Evolutionary conservation across 257 asterid species (phyloP).

Genomic region (Solanum chilense): DNA sequence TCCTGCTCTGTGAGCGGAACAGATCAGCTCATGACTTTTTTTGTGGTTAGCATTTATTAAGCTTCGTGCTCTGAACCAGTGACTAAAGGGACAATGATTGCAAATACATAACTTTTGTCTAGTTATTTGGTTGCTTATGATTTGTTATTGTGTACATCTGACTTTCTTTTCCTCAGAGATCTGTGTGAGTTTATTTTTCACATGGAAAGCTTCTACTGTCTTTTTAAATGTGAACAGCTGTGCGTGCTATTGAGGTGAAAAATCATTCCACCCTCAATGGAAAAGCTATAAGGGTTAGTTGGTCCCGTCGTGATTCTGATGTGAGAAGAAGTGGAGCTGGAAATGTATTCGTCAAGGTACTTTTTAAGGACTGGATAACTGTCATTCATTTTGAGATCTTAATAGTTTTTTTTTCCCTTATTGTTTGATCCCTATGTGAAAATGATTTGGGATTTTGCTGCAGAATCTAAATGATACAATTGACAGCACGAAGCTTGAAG

Average conservation of each 20-base stretch:
- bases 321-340: conserved; percentile 37
- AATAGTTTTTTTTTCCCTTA: not conserved
- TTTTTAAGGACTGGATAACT: not conserved
- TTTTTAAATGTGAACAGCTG: conserved; percentile 4
- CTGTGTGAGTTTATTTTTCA: not conserved
- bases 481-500: conserved; percentile 26
- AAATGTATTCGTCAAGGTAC: conserved; percentile 60
- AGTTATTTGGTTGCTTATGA: not conserved
- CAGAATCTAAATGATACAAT: conserved; percentile 28
- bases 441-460: not conserved
- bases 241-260: conserved; percentile 21
- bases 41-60: not conserved
- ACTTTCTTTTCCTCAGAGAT: not conserved
- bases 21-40: not conserved
- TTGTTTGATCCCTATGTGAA: not conserved
- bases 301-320: conserved; percentile 39
- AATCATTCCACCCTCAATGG: conserved; percentile 37
- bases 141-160: not conserved
- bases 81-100: not conserved
- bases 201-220: not conserved
- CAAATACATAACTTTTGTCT: not conserved
- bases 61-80: not conserved
- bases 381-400: not conserved
- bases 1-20: not conserved
- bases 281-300: conserved; percentile 36